Base-by-base conservation (phyloP, 352 stramenopile genomes). In the Phytopythium cucurbitacearum region DNA sequence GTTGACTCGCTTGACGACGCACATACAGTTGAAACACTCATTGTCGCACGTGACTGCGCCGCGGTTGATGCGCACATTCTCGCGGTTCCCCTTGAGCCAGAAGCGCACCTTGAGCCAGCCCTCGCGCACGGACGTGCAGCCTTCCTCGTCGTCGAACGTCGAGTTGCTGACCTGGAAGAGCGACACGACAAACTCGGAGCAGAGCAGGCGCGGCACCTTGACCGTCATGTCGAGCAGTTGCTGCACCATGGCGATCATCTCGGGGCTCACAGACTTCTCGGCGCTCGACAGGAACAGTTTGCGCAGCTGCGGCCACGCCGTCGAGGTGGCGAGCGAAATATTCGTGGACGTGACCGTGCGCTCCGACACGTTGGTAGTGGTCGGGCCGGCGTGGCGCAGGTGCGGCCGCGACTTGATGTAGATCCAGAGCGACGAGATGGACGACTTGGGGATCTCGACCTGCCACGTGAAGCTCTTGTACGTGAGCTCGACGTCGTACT, bases 11-110 rank as follows among this genome's bases (percentile, higher is more conserved):
- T 94, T 94, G 39, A 91, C 73, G 21, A 94, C 80, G 49, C 85
- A 94, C 74, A 92, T 91, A 65, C 85, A 94, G 68, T 94, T 94
- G 59, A 92, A 90, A 58, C 80, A 94, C 56, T 91, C 79, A 40
- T 94, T 94, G 64, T 94, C 85, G 43, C 85, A 94, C 11, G 77
- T 85, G 16, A 76, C 64, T 0, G 80, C 80, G 1, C 73, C 81
- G 11, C 80, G 81, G 46, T 94, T 90, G 48, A 94, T 87, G 11
- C 77, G 85, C 33, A 94, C 81, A 50, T 94, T 90, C 32, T 94
- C 85, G 44, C 83, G 76, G 58, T 90, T 89, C 42, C 85, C 85
- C 49, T 91, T 91, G 51, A 92, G 65, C 85, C 85, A 94, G 51
- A 88, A 81, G 16, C 81, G 81, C 0, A 85, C 81, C 43, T 88